Conservation (phyloP, 768 basidiomycete species). For the Lentinula aciculospora region DNA sequence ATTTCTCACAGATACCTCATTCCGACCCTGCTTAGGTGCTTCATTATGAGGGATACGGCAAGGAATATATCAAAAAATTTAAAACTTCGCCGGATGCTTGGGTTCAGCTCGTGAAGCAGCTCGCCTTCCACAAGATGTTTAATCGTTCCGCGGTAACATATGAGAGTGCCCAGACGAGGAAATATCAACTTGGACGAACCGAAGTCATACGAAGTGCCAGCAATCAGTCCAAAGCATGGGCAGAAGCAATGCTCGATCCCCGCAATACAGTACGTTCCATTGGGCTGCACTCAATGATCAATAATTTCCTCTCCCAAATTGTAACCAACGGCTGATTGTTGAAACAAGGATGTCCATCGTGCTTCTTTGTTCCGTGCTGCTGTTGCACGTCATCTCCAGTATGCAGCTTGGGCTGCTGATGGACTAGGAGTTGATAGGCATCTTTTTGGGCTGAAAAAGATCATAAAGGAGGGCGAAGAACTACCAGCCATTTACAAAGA, state of each 20-base stretch:
- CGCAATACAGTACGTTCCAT: conserved; percentile 35
- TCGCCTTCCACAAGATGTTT: conserved; percentile 88
- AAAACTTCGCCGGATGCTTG: conserved; percentile 90
- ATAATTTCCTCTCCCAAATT: not conserved
- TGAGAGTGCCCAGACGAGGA: conserved; percentile 92
- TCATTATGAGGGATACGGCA: conserved; percentile 88
- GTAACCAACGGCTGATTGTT: not conserved
- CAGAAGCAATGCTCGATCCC: conserved; percentile 79
- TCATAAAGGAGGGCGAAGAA: conserved; percentile 66
- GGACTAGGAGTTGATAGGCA: conserved; percentile 95
- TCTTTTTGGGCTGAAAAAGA: conserved; percentile 87
- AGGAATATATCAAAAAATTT: conserved; percentile 75
- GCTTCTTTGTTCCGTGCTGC: conserved; percentile 70
- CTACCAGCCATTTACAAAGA: conserved; percentile 75
- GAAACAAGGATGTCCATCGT: conserved; percentile 45
- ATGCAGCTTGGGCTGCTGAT: conserved; percentile 87
- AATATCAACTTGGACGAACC: conserved; percentile 85
- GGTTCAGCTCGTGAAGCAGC: conserved; percentile 93
- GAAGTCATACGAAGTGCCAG: conserved; percentile 91
- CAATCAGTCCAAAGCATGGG: conserved; percentile 79
- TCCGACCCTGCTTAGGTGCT: conserved; percentile 45
- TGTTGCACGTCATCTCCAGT: conserved; percentile 77
- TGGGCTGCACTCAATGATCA: not conserved
- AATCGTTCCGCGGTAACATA: conserved; percentile 77
- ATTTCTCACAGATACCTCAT: conserved; percentile 10